phyloP scores from a whole-genome alignment of 345 rosid genomes.

The Eucalyptus erythrocorys region DNA sequence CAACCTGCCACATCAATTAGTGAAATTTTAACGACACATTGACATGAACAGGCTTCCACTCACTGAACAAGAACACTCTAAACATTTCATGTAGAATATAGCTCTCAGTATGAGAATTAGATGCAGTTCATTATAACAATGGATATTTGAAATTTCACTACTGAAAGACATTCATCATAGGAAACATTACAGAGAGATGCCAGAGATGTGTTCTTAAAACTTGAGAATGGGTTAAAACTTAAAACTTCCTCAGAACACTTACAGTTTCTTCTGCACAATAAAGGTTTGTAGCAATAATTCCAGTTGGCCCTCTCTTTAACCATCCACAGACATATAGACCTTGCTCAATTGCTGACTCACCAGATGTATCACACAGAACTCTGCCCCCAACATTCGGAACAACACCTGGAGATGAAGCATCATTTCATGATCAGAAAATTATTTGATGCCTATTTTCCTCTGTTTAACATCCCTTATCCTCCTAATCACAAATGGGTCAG shows the following conservation, averaged over 20 bases:
- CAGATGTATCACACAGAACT: conserved; percentile 36
- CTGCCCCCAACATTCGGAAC: conserved; percentile 67
- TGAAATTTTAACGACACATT: background rate
- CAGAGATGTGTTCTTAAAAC: background rate
- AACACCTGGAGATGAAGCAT: conserved; percentile 34
- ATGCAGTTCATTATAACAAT: background rate
- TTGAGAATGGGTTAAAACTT: background rate
- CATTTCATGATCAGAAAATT: background rate
- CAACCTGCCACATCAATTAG: conserved; percentile 33
- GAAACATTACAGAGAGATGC: background rate
- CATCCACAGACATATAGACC: conserved; percentile 96
- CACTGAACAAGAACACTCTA: background rate
- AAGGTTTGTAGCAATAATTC: conserved; percentile 83
- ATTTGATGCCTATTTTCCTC: background rate
- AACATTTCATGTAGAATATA: background rate
- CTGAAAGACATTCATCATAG: background rate
- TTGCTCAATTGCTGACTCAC: conserved; percentile 24
- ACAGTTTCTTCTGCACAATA: conserved; percentile 93
- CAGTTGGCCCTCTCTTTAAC: conserved; percentile 93
- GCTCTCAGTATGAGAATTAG: background rate
- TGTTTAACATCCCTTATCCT: background rate
- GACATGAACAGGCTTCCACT: background rate
- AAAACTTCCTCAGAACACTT: conserved; percentile 7
- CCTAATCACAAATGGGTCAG: background rate
- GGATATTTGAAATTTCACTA: background rate